Base-by-base conservation (phyloP, 345 rosid species). In the Triadica sebifera region DNA sequence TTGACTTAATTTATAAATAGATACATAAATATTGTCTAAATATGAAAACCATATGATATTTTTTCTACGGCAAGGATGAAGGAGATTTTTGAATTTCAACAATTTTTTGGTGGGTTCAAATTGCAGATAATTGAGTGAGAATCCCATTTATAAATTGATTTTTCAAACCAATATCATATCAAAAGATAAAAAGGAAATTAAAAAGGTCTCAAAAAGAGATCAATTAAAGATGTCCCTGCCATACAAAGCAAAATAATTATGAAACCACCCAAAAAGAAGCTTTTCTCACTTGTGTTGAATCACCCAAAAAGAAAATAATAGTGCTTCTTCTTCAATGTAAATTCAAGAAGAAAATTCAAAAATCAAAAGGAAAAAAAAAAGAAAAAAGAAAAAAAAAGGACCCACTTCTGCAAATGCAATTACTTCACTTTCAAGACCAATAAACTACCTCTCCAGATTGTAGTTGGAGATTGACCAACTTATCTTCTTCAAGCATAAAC, bases 391-490 rank as follows among this genome's bases (percentile, higher is more conserved):
- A 29, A 10, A 12, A 12, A 60, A 8, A 17, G 87, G 84, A 62
- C 83, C 86, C 87, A 80, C 68, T n/a, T 45, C 86, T 81, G 78
- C 63, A 72, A 74, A 76, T 22, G 72, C 81, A 79, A 86, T 84
- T 81, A 79, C 86, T 89, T 87, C 64, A 81, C 91, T 84, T 87
- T 89, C 87, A 86, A 84, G 88, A 84, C 86, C 85, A 86, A 81
- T 80, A 88, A 79, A 75, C 79, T 78, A 53, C 80, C 67, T 58
- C 51, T 66, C 64, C 67, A 52, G 70, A 74, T 34, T 73, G 67
- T 53, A 73, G 83, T 77, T 83, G 73, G 76, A 64, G 75, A 51
- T 74, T 73, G 56, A 76, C 71, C 50, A 25, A 39, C 56, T 53
- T 70, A 20, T 34, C 74, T 58, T 49, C 75, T 64, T 17, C 66